Conservation (phyloP, 805 yeast species). For the Starmerella stellata region DNA sequence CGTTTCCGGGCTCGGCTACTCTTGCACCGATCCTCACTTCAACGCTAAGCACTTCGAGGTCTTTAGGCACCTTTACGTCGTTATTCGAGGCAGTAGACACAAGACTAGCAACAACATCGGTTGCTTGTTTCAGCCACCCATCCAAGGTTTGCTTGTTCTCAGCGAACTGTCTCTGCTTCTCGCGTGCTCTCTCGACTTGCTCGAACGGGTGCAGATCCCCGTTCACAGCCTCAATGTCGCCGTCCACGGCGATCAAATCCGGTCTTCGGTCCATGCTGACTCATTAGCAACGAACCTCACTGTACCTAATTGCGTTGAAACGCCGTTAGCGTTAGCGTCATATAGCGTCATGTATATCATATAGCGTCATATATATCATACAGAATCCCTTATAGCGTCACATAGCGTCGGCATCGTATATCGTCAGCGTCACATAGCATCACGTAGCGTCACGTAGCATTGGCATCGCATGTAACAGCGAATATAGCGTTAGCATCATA, state of each 20-base stretch:
- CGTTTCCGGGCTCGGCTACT: slow-evolving; percentile 38
- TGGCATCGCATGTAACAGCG: too few species aligned
- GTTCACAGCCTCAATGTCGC: slow-evolving; percentile 12
- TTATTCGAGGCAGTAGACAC: background rate
- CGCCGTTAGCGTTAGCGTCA: too few species aligned
- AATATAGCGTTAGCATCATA: too few species aligned
- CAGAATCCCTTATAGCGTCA: too few species aligned
- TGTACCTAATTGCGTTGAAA: too few species aligned
- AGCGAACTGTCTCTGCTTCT: slow-evolving; percentile 50
- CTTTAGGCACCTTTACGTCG: slow-evolving; percentile 2
- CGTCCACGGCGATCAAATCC: slow-evolving; percentile 19
- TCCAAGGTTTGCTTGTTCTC: background rate
- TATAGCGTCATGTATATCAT: too few species aligned
- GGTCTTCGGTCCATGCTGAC: slow-evolving; percentile 9
- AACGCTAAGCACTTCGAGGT: slow-evolving; percentile 45
- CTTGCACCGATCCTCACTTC: slow-evolving; percentile 39
- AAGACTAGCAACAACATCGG: slow-evolving; percentile 1
- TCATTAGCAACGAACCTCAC: too few species aligned
- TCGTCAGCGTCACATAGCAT: too few species aligned
- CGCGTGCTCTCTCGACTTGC: slow-evolving; percentile 1
- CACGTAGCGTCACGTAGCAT: too few species aligned
- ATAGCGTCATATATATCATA: too few species aligned
- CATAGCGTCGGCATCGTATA: too few species aligned
- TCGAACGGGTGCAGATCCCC: background rate
- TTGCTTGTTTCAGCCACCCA: slow-evolving; percentile 1